Evolutionary conservation across 1,139 yeast genomes (phyloP), one percentile per base, ranked within the genome.

Genomic region (Geotrichum carabidarum): DNA sequence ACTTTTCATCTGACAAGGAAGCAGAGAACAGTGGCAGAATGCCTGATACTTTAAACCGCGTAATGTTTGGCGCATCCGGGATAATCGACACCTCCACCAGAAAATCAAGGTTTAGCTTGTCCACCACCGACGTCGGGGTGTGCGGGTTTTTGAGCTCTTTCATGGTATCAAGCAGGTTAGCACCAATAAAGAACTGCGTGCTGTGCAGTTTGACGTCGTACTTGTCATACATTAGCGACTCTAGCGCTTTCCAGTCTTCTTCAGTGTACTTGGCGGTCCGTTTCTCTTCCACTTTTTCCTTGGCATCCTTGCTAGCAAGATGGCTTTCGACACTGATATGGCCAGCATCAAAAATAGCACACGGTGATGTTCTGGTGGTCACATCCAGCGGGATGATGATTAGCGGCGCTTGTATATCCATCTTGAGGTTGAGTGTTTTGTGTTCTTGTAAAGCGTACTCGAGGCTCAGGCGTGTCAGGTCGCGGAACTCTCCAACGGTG

Each of bases 361-460:
- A 95, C 0, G 97, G 95, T 0, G 97, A 83, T 43, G 84, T 77
- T 81, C 87, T 82, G 59, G 80, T 81, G 11, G 82, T 78, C 0
- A 95, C 87, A 65, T 89, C 88, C 18, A 89, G 74, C 0, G 99
- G 99, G 35, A 93, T 63, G 14, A 93, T 85, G 30, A 94, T 81
- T 59, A 94, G 75, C 0, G 99, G 99, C 0, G 99, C 96, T 65
- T 91, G 96, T 48, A 94, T 74, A 68, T 93, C 98, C 59, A 93
- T 77, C 62, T 86, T 82, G 30, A 91, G 80, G 65, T 89, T 84
- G 54, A 91, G 72, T 0, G 98, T 91, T 67, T 90, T 89, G 71
- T 93, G 99, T 63, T 91, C 96, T 59, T 90, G 95, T 61, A 94
- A 75, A 0, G 96, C 94, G 62, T 94, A 90, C 68, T 91, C 95